Conservation (phyloP, 306 rosid genomes). For the Citrullus mucosospermus region DNA sequence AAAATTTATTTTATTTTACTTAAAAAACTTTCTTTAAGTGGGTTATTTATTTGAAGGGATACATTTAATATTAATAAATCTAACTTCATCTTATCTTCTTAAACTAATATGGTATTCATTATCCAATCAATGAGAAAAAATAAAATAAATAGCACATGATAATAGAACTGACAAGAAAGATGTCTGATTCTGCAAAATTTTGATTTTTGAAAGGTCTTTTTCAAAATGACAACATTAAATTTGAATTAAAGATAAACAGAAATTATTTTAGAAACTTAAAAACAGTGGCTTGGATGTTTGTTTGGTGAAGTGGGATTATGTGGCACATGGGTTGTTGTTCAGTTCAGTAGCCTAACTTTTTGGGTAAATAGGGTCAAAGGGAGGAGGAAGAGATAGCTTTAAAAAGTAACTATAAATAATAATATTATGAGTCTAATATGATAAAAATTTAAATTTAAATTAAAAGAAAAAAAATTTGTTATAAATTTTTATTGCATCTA, state of each 20-base stretch:
- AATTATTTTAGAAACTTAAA: neutral
- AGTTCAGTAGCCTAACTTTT: slow-evolving; percentile 50
- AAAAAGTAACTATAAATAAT: neutral
- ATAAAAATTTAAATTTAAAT: neutral
- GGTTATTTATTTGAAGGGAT: too few species aligned
- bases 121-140: neutral
- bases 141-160: neutral
- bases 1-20: too few species aligned
- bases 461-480: too few species aligned
- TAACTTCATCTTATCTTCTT: neutral
- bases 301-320: slow-evolving; percentile 12
- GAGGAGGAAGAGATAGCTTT: slow-evolving; percentile 64
- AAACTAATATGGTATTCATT: neutral
- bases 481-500: neutral
- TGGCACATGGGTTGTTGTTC: slow-evolving; percentile 90
- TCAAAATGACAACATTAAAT: neutral
- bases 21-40: too few species aligned
- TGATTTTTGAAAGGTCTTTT: neutral
- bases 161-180: neutral
- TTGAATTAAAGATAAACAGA: neutral
- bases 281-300: neutral
- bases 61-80: too few species aligned
- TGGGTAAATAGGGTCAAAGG: slow-evolving; percentile 90
- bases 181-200: neutral
- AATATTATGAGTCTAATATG: neutral